Evolutionary conservation across 768 basidiomycete genomes (phyloP).

Genomic region (Pleurotus citrinopileatus): DNA sequence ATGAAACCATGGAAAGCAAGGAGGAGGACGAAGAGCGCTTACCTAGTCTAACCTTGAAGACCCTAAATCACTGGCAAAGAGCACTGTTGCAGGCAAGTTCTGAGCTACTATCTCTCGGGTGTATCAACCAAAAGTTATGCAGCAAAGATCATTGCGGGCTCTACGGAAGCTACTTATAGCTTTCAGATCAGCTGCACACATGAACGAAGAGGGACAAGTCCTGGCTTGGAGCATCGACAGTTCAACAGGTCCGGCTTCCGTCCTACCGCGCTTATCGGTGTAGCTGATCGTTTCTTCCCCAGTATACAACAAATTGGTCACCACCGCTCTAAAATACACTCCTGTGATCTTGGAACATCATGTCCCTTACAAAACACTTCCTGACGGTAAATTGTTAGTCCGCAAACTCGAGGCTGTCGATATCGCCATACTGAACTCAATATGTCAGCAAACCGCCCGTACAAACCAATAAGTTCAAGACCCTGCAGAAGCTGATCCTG

Average conservation of each 20-base stretch:
- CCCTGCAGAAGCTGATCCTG: constrained; percentile 81
- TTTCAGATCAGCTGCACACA: constrained; percentile 86
- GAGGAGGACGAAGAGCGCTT: constrained; percentile 48
- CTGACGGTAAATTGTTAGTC: constrained; percentile 84
- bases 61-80: constrained; percentile 84
- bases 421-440: background rate
- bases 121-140: constrained; percentile 8
- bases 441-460: constrained; percentile 73
- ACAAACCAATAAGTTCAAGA: constrained; percentile 77
- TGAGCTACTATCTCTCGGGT: background rate
- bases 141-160: constrained; percentile 86
- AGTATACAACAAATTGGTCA: constrained; percentile 96
- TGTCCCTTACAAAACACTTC: constrained; percentile 78
- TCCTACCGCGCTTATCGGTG: background rate
- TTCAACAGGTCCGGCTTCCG: constrained; percentile 54
- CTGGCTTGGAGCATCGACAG: constrained; percentile 88
- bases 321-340: constrained; percentile 84
- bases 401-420: background rate
- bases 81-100: constrained; percentile 72
- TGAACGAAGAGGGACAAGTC: constrained; percentile 81
- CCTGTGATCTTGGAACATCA: constrained; percentile 88
- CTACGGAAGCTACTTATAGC: constrained; percentile 83
- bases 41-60: constrained; percentile 64
- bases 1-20: constrained; percentile 40
- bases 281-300: constrained; percentile 9